Conservation (phyloP, 225 moss, liverwort and hornwort species). For the Thuidium tamariscinum region DNA sequence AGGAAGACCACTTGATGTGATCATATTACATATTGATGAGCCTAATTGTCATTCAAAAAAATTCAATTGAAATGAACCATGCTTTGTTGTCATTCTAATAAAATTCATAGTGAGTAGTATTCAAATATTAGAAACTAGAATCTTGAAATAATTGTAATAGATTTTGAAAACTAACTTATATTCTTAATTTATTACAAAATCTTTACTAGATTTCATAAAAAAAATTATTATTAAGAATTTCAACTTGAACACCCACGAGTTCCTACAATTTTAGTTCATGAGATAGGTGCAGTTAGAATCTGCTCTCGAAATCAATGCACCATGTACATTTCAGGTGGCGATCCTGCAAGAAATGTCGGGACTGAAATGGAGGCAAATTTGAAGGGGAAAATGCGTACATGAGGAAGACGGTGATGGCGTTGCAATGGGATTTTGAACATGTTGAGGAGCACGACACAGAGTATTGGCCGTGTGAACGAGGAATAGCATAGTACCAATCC, state of each 20-base stretch:
- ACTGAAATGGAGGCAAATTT: neutral
- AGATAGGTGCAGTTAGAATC: neutral
- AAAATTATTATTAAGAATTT: too few relatives aligned
- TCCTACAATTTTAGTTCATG: neutral
- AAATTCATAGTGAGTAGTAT: neutral
- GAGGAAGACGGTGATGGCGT: neutral
- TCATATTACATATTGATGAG: neutral
- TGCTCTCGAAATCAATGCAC: neutral
- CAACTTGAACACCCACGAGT: too few relatives aligned
- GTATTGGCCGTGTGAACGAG: neutral
- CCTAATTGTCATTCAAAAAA: neutral
- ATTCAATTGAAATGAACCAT: too few relatives aligned
- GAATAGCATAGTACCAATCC: neutral
- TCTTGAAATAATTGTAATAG: fast-evolving
- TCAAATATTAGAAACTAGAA: neutral
- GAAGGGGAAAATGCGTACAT: neutral
- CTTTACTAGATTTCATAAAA: too few relatives aligned
- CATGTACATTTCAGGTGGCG: neutral
- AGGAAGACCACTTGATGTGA: too few relatives aligned
- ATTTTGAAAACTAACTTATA: neutral
- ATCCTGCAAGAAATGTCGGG: neutral
- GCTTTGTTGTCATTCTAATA: neutral
- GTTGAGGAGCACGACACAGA: neutral
- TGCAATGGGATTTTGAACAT: neutral
- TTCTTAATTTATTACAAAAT: too few relatives aligned